Percentiles rank a stretch among this genome's conserved stretches.
These are phyloP conservation scores for Moricandia moricandioides DNA, from an alignment of 345 rosid species.

Conservation along the genomic window DNA sequence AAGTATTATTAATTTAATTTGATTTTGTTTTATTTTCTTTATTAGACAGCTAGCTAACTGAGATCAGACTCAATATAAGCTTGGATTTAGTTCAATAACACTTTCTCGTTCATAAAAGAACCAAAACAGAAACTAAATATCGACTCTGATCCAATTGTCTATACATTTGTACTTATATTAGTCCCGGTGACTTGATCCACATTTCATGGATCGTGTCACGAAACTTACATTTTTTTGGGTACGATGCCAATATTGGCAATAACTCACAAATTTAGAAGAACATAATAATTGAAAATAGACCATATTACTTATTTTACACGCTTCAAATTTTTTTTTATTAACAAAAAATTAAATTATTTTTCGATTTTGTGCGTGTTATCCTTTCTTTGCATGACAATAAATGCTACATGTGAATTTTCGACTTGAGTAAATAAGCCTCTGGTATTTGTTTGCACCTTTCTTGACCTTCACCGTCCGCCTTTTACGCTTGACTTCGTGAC, in stretches of 20 bases:
- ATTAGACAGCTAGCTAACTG: neutral
- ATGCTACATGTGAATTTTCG: neutral
- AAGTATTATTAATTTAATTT: neutral
- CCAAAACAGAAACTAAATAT: neutral
- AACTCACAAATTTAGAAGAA: conserved; percentile 10
- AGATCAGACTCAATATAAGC: neutral
- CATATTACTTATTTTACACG: neutral
- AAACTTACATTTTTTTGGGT: neutral
- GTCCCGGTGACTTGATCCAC: neutral
- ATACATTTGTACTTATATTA: neutral
- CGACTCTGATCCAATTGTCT: neutral
- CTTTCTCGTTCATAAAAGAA: neutral
- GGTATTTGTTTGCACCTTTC: neutral
- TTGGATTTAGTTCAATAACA: neutral
- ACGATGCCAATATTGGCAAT: conserved; percentile 3
- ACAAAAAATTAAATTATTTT: too few species aligned
- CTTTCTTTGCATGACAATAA: neutral
- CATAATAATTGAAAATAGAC: neutral
- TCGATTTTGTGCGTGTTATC: too few species aligned
- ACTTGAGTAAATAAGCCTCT: neutral
- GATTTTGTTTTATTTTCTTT: neutral
- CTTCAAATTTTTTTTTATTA: too few species aligned
- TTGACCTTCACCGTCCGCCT: neutral
- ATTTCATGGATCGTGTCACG: neutral
- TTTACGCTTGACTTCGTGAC: neutral